These are phyloP conservation scores for Boletus eberwhitei DNA, from an alignment of 768 basidiomycete genomes.

Conservation along the genomic window DNA sequence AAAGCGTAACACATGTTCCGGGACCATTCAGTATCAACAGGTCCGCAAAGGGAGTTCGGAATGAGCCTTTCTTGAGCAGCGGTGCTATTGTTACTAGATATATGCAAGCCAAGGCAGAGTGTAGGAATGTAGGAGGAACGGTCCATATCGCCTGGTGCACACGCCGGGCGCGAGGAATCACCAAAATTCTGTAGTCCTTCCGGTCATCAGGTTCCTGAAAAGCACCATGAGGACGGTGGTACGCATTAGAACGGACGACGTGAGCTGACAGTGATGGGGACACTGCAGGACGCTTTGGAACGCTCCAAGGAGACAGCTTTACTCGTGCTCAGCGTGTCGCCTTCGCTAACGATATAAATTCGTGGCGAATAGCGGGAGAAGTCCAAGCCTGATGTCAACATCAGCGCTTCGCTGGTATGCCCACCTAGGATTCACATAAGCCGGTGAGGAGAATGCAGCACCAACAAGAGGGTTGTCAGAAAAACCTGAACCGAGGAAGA, in stretches of 20 bases:
- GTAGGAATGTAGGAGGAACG: constrained; percentile 59
- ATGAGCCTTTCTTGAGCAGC: constrained; percentile 26
- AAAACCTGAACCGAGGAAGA: constrained; percentile 92
- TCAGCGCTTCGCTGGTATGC: constrained; percentile 86
- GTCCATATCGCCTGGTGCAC: constrained; percentile 81
- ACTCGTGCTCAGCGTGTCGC: constrained; percentile 71
- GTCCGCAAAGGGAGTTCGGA: constrained; percentile 51
- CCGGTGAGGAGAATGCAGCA: not conserved
- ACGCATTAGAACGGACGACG: not conserved
- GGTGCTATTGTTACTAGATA: constrained; percentile 59
- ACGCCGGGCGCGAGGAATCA: constrained; percentile 81
- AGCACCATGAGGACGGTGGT: constrained; percentile 8
- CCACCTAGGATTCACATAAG: constrained; percentile 58
- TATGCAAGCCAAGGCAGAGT: constrained; percentile 60
- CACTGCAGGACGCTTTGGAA: constrained; percentile 11
- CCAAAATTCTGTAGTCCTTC: constrained; percentile 47
- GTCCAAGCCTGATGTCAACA: constrained; percentile 68
- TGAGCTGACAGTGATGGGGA: constrained; percentile 15
- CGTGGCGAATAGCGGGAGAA: constrained; percentile 72
- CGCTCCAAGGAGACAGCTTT: constrained; percentile 69
- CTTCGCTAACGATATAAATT: constrained; percentile 78
- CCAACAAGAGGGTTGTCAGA: constrained; percentile 7
- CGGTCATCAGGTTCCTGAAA: constrained; percentile 5
- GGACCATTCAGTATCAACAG: constrained; percentile 90
- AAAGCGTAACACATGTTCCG: constrained; percentile 86